Base-by-base conservation (phyloP, 176 grass and related monocot genomes). In the Carex kokanica region DNA sequence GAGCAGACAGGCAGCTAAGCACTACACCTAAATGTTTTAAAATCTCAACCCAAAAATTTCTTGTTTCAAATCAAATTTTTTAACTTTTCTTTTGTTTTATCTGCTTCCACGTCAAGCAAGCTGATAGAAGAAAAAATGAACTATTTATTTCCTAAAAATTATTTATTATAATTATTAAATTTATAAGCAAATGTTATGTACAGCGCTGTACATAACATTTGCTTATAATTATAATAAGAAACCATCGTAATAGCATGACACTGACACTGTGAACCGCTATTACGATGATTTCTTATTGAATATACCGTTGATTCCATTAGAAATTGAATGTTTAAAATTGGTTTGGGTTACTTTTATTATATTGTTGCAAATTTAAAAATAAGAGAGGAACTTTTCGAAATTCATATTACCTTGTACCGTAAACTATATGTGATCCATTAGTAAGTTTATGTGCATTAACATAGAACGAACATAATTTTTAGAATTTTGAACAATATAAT, bases 1-100 rank as follows among this genome's bases (percentile, higher is more conserved):
- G 9, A 86, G 80, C 82, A 85, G 87, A 93, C 90, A 86, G 61
- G 38, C 34, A 67, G 61, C 61, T 68, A 47, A 16, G 60, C 59
- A 82, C 61, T 82, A 5, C 40, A 68, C 57, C 59, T 65, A 82
- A 31, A 47, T 18, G 5, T 80, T 36, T 24, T 65, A 64, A 25
- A 82, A 53, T 82, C 40, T 82, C 80, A 82, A 51, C 60, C 38
- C 43, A 24, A 82, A 82, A 29, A 53, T 43, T 29, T 78, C 36
- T 38, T 6, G 4, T 38, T n/a, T 2, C 25, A 56, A 53, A 78
- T 41, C 9, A 25, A 15, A 23, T 49, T 20, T 55, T 75, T 15
- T 2, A 3, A 54, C 25, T 55, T 55, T 32, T 31, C 73, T 78
- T 54, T 78, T 56, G 47, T 31, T 78, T 55, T 55, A 53, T 77